These are phyloP conservation scores for Blastocystis sp. DNA, from an alignment of 352 stramenopile species.

Conservation along the genomic window DNA sequence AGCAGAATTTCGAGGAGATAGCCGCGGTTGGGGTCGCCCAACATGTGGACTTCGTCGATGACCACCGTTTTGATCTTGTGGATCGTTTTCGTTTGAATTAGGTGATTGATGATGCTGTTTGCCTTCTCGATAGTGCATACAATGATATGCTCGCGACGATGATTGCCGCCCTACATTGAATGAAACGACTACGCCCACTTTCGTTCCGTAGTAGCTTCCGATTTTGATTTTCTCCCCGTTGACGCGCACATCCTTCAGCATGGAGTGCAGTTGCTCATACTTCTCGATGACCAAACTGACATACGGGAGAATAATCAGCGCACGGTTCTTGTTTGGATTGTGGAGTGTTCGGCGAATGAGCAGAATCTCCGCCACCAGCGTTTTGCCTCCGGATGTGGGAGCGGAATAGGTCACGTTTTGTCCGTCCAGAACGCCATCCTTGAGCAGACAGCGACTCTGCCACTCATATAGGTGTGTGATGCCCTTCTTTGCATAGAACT, in stretches of 20 bases:
- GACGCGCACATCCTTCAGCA: constrained; percentile 56
- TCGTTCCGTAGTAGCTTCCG: constrained; percentile 59
- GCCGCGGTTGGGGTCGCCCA: constrained; percentile 59
- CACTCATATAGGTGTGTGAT: constrained; percentile 57
- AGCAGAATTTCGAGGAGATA: constrained; percentile 61
- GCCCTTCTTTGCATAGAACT: constrained; percentile 57
- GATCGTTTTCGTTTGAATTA: constrained; percentile 57
- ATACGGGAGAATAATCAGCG: constrained; percentile 61
- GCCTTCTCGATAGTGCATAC: constrained; percentile 63
- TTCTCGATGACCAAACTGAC: constrained; percentile 63
- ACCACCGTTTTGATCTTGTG: constrained; percentile 59
- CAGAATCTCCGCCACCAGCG: constrained; percentile 61
- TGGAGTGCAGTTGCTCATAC: constrained; percentile 59
- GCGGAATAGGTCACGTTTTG: constrained; percentile 61
- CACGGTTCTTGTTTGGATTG: constrained; percentile 38
- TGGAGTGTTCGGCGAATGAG: constrained; percentile 58
- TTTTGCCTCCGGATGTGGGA: constrained; percentile 62
- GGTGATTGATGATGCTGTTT: constrained; percentile 61
- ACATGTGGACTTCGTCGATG: constrained; percentile 63
- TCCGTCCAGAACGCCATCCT: constrained; percentile 51
- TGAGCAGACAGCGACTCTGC: constrained; percentile 57
- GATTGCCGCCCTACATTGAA: not conserved
- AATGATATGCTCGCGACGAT: constrained; percentile 58
- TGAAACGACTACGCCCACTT: not conserved
- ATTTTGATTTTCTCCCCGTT: constrained; percentile 59